These are phyloP conservation scores for Dunaliella sp. DNA, from an alignment of 139 green algal species.

Conservation along the genomic window DNA sequence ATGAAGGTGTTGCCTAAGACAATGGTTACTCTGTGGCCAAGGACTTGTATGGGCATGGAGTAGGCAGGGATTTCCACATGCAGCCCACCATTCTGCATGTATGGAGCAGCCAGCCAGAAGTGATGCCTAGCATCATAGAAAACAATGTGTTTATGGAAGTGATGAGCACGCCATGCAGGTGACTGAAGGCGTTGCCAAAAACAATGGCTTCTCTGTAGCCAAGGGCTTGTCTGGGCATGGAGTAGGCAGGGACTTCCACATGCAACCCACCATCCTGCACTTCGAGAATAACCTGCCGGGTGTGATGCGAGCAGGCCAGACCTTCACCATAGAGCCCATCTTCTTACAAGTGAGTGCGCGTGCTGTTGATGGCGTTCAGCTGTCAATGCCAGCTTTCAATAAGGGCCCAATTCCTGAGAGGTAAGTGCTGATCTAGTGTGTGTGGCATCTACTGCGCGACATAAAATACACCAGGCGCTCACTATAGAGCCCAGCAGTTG, in stretches of 20 bases:
- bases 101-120: too few relatives aligned
- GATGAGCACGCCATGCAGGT: too few relatives aligned
- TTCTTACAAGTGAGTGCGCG: constrained; percentile 67
- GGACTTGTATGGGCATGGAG: constrained; percentile 72
- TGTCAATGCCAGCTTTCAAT: too few relatives aligned
- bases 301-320: constrained; percentile 67
- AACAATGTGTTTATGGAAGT: too few relatives aligned
- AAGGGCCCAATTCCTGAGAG: too few relatives aligned
- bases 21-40: background rate
- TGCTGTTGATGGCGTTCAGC: too few relatives aligned
- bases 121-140: too few relatives aligned
- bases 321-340: constrained; percentile 99
- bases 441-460: too few relatives aligned
- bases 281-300: constrained; percentile 69
- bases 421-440: too few relatives aligned
- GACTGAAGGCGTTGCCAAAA: background rate
- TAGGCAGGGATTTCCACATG: constrained; percentile 5
- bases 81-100: background rate
- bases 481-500: too few relatives aligned
- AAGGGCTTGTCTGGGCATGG: constrained; percentile 2
- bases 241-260: constrained; percentile 90
- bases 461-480: too few relatives aligned
- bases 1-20: background rate
- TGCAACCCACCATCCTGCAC: constrained; percentile 81
- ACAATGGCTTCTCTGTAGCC: background rate